Base-by-base conservation (phyloP, 768 basidiomycete genomes). In the Russula abietina region DNA sequence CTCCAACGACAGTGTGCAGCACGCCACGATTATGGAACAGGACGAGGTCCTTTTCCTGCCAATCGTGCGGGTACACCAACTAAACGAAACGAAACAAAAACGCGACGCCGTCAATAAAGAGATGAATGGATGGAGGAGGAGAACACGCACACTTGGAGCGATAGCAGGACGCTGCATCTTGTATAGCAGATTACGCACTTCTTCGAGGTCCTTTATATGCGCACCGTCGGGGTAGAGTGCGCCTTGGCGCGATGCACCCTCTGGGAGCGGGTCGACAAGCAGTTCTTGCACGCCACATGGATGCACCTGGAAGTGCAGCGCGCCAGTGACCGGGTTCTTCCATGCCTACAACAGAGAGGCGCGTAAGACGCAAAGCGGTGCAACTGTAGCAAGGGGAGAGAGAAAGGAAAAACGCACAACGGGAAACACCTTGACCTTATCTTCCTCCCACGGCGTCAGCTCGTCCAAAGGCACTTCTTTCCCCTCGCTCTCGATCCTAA, bases 91-190 rank as follows among this genome's bases (percentile, higher is more conserved):
- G 36, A 36, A 36, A 30, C 28, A 30, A 30, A 30, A 30, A 36
- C 19, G 41, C n/a, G 10, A n/a, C 14, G 6, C 11, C 30, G 51
- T 65, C 51, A 57, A 7, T 9, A 36, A 16, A 17, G 12, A 10
- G 26, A 10, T 10, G 11, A 1, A 24, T 1, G 55, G 38, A 10
- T n/a, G 12, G 1, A 53, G n/a, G 9, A 46, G 2, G n/a, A 28
- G 57, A 55, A 38, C 16, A 73, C 81, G 69, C 65, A 88, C 87
- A 60, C 75, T 72, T 17, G 93, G 93, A 1, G 91, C 85, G 64
- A 97, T 96, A 19, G 85, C 93, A 4, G 94, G 93, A 12, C 93
- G 76, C 72, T 95, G 93, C 82, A 96, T 89, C 75, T 79, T 81
- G 77, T 96, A 93, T 39, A 95, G 72, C 28, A 94, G 71, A 9